Conservation (phyloP, 805 yeast species). For the Alloascoidea hylecoeti region DNA sequence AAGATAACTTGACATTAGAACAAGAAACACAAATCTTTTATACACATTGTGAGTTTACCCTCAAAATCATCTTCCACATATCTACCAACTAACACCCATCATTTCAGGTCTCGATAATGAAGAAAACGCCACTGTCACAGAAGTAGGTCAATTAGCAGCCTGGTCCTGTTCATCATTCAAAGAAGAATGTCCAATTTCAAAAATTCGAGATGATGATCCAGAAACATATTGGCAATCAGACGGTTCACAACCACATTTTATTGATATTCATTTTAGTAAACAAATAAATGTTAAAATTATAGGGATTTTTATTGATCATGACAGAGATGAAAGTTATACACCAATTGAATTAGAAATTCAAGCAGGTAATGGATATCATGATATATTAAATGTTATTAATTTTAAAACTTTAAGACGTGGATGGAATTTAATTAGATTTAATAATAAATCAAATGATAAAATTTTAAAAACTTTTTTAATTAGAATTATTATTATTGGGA, state of each 20-base stretch:
- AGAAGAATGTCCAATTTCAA: slow-evolving; percentile 56
- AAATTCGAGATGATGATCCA: slow-evolving; percentile 61
- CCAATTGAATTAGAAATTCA: slow-evolving; percentile 53
- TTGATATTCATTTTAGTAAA: slow-evolving; percentile 71
- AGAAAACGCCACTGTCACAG: slow-evolving; percentile 47
- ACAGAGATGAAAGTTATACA: slow-evolving; percentile 82
- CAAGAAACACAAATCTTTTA: not conserved
- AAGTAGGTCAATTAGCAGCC: slow-evolving; percentile 66
- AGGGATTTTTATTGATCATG: slow-evolving; percentile 56
- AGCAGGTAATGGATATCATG: slow-evolving; percentile 76
- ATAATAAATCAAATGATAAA: slow-evolving; percentile 36
- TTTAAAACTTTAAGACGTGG: slow-evolving; percentile 58
- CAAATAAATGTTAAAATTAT: slow-evolving; percentile 55
- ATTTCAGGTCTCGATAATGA: slow-evolving; percentile 36
- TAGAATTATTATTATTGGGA: slow-evolving; percentile 47
- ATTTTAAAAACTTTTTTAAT: slow-evolving; percentile 54
- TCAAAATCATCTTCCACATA: too few relatives aligned
- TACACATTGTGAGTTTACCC: not conserved
- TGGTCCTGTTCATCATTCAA: slow-evolving; percentile 78
- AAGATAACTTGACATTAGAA: not conserved
- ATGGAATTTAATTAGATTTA: slow-evolving; percentile 58
- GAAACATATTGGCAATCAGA: slow-evolving; percentile 88
- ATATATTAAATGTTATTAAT: slow-evolving; percentile 49
- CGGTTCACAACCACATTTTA: slow-evolving; percentile 76
- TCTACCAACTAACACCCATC: not conserved